Evolutionary conservation across 345 rosid genomes (phyloP).

Genomic region (Balakata baccata): DNA sequence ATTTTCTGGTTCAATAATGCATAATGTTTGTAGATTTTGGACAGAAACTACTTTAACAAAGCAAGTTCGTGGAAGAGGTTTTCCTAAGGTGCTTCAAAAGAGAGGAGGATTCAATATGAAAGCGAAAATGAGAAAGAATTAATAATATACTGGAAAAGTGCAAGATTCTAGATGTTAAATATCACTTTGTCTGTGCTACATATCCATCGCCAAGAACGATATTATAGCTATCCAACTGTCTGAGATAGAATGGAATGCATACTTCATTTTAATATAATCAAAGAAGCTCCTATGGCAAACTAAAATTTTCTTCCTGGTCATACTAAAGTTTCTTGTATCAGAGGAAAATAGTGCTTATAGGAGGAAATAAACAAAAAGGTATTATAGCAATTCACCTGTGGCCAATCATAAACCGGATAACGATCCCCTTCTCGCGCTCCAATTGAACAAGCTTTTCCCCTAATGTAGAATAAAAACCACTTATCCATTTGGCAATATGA

Average conservation of each 20-base stretch:
- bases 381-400: slow-evolving; percentile 55
- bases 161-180: not conserved
- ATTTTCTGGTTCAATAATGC: not conserved
- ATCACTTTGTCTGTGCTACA: not conserved
- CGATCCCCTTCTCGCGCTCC: slow-evolving; percentile 86
- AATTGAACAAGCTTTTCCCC: slow-evolving; percentile 77
- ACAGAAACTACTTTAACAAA: too few species aligned
- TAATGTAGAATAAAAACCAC: slow-evolving; percentile 19
- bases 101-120: not conserved
- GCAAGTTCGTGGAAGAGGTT: not conserved
- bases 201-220: not conserved
- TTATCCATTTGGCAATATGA: not conserved
- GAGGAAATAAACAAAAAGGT: not conserved
- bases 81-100: not conserved
- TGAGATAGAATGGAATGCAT: not conserved
- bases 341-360: not conserved
- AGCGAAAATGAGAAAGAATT: not conserved
- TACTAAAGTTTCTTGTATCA: not conserved
- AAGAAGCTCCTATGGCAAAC: too few species aligned
- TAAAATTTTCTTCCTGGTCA: not conserved
- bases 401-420: slow-evolving; percentile 95
- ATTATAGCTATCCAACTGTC: not conserved
- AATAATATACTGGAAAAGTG: not conserved
- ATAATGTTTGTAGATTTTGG: not conserved
- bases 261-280: not conserved